These are phyloP conservation scores for Pulicaria dysenterica DNA, from an alignment of 129 eudicot genomes.

Conservation along the genomic window DNA sequence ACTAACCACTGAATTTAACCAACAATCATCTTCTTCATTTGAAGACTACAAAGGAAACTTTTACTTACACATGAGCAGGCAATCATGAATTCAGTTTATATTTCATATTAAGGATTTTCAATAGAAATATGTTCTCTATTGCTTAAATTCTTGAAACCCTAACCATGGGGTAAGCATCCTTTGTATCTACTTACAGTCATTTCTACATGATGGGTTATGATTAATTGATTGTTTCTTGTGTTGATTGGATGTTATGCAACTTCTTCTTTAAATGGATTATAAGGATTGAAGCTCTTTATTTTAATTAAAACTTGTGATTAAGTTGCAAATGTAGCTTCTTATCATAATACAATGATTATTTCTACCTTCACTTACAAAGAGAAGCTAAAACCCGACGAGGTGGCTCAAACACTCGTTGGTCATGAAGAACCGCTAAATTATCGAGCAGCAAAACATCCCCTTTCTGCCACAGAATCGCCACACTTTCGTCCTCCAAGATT, in stretches of 20 bases:
- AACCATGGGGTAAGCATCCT: no score
- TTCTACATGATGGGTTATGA: not conserved
- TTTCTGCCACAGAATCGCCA: constrained; percentile 43
- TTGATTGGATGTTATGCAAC: no score
- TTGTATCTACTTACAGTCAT: not conserved
- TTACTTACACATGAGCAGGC: no score
- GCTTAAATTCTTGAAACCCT: no score
- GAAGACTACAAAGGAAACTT: no score
- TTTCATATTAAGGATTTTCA: no score
- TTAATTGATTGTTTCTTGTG: not conserved
- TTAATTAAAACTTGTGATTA: not conserved
- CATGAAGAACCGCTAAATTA: constrained; percentile 46
- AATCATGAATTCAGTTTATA: constrained; percentile 19
- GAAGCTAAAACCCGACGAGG: constrained; percentile 47
- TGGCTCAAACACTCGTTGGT: constrained; percentile 34
- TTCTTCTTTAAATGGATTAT: no score
- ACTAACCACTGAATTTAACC: no score
- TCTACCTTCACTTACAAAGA: constrained; percentile 35
- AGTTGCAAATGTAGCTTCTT: constrained; percentile 19
- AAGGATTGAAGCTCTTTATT: constrained; percentile 22
- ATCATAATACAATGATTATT: constrained; percentile 5
- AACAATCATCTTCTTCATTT: no score
- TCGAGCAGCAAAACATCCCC: constrained; percentile 44
- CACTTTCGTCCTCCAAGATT: constrained; percentile 42
- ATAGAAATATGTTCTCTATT: no score